Evolutionary conservation across 345 rosid genomes (phyloP).

Genomic region (Bruguiera parviflora): DNA sequence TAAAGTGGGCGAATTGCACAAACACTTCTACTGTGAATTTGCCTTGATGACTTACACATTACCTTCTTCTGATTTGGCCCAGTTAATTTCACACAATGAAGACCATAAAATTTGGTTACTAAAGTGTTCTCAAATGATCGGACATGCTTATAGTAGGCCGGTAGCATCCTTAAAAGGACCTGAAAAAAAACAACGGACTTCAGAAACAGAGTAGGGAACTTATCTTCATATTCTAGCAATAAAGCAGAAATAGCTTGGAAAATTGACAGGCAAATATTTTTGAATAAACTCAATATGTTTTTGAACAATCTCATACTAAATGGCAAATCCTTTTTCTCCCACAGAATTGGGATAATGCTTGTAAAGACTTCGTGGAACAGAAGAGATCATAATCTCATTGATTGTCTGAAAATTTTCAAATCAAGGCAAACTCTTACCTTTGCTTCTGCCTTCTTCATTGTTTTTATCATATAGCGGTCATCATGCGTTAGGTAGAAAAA

Average conservation of each 20-base stretch:
- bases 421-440: conserved; percentile 42
- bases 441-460: conserved; percentile 93
- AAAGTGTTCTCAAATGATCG: conserved; percentile 81
- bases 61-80: conserved; percentile 89
- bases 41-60: conserved; percentile 13
- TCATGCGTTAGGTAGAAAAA: conserved; percentile 91
- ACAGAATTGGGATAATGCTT: neutral
- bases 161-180: conserved; percentile 96
- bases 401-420: neutral
- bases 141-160: conserved; percentile 93
- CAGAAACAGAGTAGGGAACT: neutral
- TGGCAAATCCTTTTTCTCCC: neutral
- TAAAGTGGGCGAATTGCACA: neutral
- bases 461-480: conserved; percentile 95
- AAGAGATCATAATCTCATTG: neutral
- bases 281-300: too few relatives aligned
- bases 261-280: neutral
- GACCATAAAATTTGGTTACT: conserved; percentile 90
- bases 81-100: conserved; percentile 86
- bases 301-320: neutral
- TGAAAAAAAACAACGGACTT: conserved; percentile 16
- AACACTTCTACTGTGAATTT: neutral
- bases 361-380: neutral
- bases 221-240: too few relatives aligned
- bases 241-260: neutral